phyloP scores from a whole-genome alignment of 108 stramenopile genomes.

The Bacterosira constricta region DNA sequence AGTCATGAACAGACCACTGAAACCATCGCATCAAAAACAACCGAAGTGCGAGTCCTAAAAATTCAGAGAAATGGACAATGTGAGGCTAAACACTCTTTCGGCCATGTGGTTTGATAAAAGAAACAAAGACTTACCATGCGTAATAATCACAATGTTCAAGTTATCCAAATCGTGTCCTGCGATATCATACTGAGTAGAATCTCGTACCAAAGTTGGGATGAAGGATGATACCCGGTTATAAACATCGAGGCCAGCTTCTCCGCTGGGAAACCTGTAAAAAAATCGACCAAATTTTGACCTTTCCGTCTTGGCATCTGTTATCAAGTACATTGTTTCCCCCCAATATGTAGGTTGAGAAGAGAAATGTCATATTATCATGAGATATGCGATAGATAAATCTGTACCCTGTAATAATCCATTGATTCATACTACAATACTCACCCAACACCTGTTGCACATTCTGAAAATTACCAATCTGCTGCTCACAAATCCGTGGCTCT shows the following conservation, averaged over 20 bases:
- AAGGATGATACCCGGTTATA: conserved; percentile 63
- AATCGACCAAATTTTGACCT: conserved; percentile 60
- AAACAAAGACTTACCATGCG: conserved; percentile 59
- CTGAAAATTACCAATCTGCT: conserved; percentile 87
- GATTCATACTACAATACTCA: conserved; percentile 5
- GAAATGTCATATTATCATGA: no score
- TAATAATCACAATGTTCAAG: conserved; percentile 78
- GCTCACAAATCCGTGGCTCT: conserved; percentile 80
- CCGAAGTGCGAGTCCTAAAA: conserved; percentile 61
- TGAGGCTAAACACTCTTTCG: no score
- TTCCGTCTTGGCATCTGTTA: conserved; percentile 56
- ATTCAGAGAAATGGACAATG: not conserved
- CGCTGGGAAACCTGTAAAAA: conserved; percentile 61
- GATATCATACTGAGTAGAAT: conserved; percentile 55
- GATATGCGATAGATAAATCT: no score
- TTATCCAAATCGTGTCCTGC: conserved; percentile 36
- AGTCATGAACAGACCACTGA: conserved; percentile 82
- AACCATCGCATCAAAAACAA: conserved; percentile 89
- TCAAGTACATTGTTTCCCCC: conserved; percentile 21
- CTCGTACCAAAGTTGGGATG: conserved; percentile 73
- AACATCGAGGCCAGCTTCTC: conserved; percentile 65
- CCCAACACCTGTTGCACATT: conserved; percentile 40
- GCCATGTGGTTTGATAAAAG: no score
- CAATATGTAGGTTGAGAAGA: not conserved
- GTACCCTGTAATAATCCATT: not conserved